Conservation (phyloP, 768 basidiomycete genomes). For the Mycena galericulata region DNA sequence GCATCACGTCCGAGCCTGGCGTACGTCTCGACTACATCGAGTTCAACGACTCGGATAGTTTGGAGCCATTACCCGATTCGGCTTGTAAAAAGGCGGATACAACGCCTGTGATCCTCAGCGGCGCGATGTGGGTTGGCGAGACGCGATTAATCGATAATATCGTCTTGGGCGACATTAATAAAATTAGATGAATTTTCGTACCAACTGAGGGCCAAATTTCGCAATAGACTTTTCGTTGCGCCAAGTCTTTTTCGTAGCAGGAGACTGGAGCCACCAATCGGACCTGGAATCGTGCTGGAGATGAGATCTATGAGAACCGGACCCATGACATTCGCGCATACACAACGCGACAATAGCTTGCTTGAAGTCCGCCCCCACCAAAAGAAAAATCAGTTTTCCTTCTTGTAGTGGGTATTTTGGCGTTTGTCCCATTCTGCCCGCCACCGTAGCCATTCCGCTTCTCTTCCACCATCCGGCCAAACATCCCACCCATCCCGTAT, state of each 20-base stretch:
- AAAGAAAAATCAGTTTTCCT: constrained; percentile 29
- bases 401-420: constrained; percentile 36
- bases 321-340: too few relatives aligned
- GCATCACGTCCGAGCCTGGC: constrained; percentile 55
- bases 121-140: constrained; percentile 86
- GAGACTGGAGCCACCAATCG: too few relatives aligned
- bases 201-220: neutral
- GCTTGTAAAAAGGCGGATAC: constrained; percentile 42
- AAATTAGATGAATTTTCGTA: constrained; percentile 39
- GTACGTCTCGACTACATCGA: constrained; percentile 87
- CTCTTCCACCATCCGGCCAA: constrained; percentile 84
- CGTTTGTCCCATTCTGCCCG: constrained; percentile 64
- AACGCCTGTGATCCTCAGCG: constrained; percentile 77
- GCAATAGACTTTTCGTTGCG: too few relatives aligned
- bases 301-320: too few relatives aligned
- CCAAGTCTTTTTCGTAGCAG: too few relatives aligned
- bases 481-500: constrained; percentile 87
- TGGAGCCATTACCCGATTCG: constrained; percentile 64
- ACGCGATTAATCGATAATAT: constrained; percentile 96
- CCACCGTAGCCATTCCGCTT: constrained; percentile 79
- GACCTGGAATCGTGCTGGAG: too few relatives aligned
- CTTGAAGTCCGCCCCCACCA: neutral
- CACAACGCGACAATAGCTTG: constrained; percentile 1
- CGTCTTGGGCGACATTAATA: constrained; percentile 67
- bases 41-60: constrained; percentile 85